Evolutionary conservation across 2,329 filamentous ascomycete genomes (phyloP), one percentile per base, ranked within the genome.

Genomic region (Coniochaeta prunicola): DNA sequence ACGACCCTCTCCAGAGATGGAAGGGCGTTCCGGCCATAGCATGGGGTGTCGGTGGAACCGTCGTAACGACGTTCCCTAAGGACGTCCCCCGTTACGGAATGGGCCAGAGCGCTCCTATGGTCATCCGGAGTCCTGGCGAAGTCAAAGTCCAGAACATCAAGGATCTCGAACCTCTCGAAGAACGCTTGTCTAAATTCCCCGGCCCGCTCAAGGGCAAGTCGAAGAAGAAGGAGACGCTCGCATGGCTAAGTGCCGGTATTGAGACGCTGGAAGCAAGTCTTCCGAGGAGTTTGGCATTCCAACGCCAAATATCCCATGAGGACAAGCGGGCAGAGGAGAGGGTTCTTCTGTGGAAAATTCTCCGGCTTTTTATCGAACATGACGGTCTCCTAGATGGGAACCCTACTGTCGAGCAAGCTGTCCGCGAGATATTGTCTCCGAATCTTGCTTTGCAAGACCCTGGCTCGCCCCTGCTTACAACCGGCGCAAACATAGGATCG

Each of bases 141-240:
- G 84, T 97, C 26, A 91, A 87, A 66, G 77, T 93, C n/a, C 82
- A 85, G 62, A 88, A 83, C 64, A 81, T 90, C 62, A 94, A 89
- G 69, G 86, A 92, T 48, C 78, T 91, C 31, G 76, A 90, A 50
- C 86, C 90, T 4, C 76, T 92, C 9, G 78, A 84, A 26, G 91
- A 94, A 34, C 82, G 86, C 2, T 76, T 94, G 55, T 81, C 85
- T 19, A 91, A 87, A 65, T 97, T 97, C 67, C 94, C 94, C 0
- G 94, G 94, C 0, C 94, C 96, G 3, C 76, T 99, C 30, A 92
- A 89, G 71, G 83, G 86, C 42, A 97, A 97, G 70, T 86, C 87
- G 1, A 97, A 96, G 79, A 99, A 99, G 80, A 99, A 97, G 76
- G 93, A 99, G 58, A 83, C 91, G 0, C 66, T 92, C 48, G 74